Evolutionary conservation across 306 rosid species (phyloP).

Genomic region (Cicer arietinum): DNA sequence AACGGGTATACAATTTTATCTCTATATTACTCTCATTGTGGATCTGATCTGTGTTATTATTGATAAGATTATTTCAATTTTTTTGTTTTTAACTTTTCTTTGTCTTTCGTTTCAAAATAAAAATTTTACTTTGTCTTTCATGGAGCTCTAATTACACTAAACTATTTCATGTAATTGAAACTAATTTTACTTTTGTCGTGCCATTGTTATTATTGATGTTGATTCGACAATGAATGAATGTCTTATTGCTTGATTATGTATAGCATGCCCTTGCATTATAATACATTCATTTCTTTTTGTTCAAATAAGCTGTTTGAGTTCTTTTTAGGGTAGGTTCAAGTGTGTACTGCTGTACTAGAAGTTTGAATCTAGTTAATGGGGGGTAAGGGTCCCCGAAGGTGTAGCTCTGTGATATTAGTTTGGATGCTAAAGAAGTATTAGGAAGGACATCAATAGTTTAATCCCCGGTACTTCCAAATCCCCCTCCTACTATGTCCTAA

Average conservation of each 20-base stretch:
- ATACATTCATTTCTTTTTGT: neutral
- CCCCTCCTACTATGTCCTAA: neutral
- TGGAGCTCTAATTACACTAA: neutral
- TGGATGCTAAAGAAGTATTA: neutral
- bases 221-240: neutral
- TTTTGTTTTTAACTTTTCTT: neutral
- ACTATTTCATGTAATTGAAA: no score
- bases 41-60: constrained; percentile 42
- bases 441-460: neutral
- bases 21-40: neutral
- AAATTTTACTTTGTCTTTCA: neutral
- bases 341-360: neutral
- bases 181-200: neutral
- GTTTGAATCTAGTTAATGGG: constrained; percentile 31
- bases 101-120: no score
- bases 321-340: constrained; percentile 2
- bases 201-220: neutral
- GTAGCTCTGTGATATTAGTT: neutral
- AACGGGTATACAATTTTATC: constrained; percentile 30
- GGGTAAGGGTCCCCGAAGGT: neutral
- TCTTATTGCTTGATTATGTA: constrained; percentile 5
- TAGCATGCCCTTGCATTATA: constrained; percentile 24
- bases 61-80: neutral
- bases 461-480: no score
- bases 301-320: neutral